These are phyloP conservation scores for Pulveroboletus ravenelii DNA, from an alignment of 768 basidiomycete genomes.

Conservation along the genomic window DNA sequence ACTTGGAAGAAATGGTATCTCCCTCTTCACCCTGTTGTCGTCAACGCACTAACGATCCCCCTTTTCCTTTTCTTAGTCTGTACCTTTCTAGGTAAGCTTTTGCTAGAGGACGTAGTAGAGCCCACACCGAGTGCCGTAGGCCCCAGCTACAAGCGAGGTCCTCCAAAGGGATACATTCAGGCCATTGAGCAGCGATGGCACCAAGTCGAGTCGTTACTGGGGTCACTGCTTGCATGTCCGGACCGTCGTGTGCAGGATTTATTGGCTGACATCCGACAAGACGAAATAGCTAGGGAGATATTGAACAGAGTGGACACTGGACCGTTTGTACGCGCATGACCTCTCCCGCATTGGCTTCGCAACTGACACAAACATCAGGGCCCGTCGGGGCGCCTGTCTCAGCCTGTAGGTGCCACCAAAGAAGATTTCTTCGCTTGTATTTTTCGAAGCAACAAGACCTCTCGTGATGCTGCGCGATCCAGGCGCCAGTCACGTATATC, in stretches of 20 bases:
- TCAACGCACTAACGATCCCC: constrained; percentile 12
- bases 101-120: neutral
- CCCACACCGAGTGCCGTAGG: constrained; percentile 36
- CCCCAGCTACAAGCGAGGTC: constrained; percentile 78
- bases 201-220: constrained; percentile 86
- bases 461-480: constrained; percentile 54
- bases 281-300: constrained; percentile 75
- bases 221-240: constrained; percentile 69
- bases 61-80: constrained; percentile 50
- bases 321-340: constrained; percentile 56
- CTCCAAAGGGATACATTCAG: constrained; percentile 88
- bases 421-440: constrained; percentile 78
- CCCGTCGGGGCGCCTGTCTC: constrained; percentile 59
- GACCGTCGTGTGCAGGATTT: constrained; percentile 61
- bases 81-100: constrained; percentile 54
- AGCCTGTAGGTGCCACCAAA: constrained; percentile 60
- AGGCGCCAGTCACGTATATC: constrained; percentile 73
- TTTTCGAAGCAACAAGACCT: constrained; percentile 51
- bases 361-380: constrained; percentile 43
- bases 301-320: constrained; percentile 71
- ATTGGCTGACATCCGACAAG: constrained; percentile 59
- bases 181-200: constrained; percentile 91
- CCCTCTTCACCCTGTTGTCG: neutral
- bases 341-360: neutral
- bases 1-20: constrained; percentile 49